These are phyloP conservation scores for Emmonsiellopsis sp. DNA, from an alignment of 2,329 filamentous ascomycete species.

Conservation along the genomic window DNA sequence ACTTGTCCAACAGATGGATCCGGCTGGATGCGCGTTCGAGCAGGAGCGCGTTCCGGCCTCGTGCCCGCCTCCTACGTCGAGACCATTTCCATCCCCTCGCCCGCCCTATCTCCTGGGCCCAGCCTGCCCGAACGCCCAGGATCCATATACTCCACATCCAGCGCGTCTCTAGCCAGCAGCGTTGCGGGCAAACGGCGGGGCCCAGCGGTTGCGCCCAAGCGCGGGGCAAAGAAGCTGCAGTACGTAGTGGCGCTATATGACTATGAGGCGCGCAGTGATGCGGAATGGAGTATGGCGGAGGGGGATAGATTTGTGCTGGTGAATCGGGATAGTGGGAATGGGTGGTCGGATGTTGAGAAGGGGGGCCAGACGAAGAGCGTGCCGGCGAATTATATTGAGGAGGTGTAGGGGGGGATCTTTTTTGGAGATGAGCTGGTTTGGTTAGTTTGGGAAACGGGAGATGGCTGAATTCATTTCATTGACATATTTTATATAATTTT, in stretches of 20 bases:
- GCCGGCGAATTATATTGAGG: constrained; percentile 84
- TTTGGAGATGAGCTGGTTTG: background rate
- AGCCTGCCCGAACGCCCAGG: constrained; percentile 49
- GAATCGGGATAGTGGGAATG: constrained; percentile 80
- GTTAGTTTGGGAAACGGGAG: too few relatives aligned
- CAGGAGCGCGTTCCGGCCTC: constrained; percentile 64
- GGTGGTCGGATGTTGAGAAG: constrained; percentile 95
- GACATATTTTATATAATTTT: too few relatives aligned
- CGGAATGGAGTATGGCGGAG: constrained; percentile 82
- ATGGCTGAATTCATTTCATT: too few relatives aligned
- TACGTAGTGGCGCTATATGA: constrained; percentile 92
- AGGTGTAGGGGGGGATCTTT: constrained; percentile 20
- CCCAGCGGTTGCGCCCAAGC: constrained; percentile 78
- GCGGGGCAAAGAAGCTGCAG: constrained; percentile 85
- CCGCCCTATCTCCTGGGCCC: constrained; percentile 27
- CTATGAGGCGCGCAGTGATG: constrained; percentile 75
- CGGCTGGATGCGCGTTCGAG: constrained; percentile 81
- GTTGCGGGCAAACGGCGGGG: constrained; percentile 68
- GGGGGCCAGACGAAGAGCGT: constrained; percentile 80
- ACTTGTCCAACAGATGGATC: constrained; percentile 57
- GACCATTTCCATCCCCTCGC: constrained; percentile 41
- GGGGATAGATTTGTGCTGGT: constrained; percentile 88
- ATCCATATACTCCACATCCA: constrained; percentile 71
- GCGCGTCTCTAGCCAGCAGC: constrained; percentile 55
- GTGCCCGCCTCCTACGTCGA: constrained; percentile 86